Evolutionary conservation across 179 eudicot species (phyloP).

Genomic region (Spergularia azorica): DNA sequence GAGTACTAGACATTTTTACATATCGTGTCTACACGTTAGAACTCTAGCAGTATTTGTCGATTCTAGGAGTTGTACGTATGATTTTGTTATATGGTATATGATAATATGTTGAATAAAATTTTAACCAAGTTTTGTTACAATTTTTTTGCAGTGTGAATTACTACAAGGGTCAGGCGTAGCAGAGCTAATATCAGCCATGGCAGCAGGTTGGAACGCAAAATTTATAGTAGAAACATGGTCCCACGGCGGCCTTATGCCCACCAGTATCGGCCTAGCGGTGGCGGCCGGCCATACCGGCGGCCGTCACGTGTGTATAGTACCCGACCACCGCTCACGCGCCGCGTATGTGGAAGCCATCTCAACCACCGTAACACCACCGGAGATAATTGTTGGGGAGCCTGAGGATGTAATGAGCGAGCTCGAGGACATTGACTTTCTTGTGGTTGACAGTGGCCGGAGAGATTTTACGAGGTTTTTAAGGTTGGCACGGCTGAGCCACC

Average conservation of each 20-base stretch:
- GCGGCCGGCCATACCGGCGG: conserved; percentile 67
- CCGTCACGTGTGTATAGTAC: conserved; percentile 82
- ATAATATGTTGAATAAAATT: too few relatives aligned
- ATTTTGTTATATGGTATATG: neutral
- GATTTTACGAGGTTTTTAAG: conserved; percentile 51
- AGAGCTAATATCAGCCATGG: conserved; percentile 87
- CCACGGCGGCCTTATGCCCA: conserved; percentile 42
- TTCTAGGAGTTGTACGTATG: neutral
- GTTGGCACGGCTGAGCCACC: conserved; percentile 51
- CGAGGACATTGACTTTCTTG: conserved; percentile 64
- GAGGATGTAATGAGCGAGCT: conserved; percentile 55
- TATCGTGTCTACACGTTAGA: neutral
- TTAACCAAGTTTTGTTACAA: neutral
- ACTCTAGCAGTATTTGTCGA: neutral
- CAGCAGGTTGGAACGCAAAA: conserved; percentile 84
- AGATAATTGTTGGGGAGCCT: conserved; percentile 59
- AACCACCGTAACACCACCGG: conserved; percentile 35
- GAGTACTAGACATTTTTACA: neutral
- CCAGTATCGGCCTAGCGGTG: conserved; percentile 69
- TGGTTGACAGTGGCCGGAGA: conserved; percentile 52
- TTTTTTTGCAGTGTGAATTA: conserved; percentile 50
- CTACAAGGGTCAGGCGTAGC: conserved; percentile 73
- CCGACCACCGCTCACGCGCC: conserved; percentile 50
- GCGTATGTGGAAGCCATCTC: conserved; percentile 47
- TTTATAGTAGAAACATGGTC: conserved; percentile 80